Base-by-base conservation (phyloP, 1,139 yeast species). In the Scheffersomyces lignicola region DNA sequence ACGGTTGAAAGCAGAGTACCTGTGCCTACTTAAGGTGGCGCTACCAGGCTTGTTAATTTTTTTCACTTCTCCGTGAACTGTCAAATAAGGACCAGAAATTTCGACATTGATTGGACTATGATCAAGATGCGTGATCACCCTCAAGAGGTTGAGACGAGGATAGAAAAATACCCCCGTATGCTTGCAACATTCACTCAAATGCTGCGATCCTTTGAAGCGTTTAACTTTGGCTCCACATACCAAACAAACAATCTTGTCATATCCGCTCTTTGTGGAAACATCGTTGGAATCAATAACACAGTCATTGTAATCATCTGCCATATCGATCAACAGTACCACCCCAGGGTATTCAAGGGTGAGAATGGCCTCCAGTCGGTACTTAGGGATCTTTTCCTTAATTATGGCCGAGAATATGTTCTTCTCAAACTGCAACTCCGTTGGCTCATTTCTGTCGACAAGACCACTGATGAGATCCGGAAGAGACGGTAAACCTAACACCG, bases 31-130 rank as follows among this genome's bases (percentile, higher is more conserved):
- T 40, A 83, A 63, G 0, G 65, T 65, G 0, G 87, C 85, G 37
- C 73, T 78, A 8, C 76, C 73, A 10, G 71, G 66, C 42, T 68
- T 62, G 6, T 77, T 65, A 16, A 71, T 72, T 7, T 68, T 62
- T 31, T 83, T 83, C 8, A 81, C 73, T 52, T 84, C 92, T 18
- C 94, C 94, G 53, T 83, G 88, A 5, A 69, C 64, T 33, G 86
- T 82, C 50, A 84, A 60, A 49, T 83, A 84, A 2, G 92, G 92
- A 0, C 86, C 84, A 11, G 74, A 68, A 16, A 76, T 58, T 22
- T 58, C 54, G 2, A 61, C 42, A 29, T 54, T 55, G 4, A 51
- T 57, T 28, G 55, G 69, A 43, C 54, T 58, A 9, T 41, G 42
- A 1, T 55, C 54, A 45, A 66, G 42, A 55, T 62, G 59, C 13